These are phyloP conservation scores for Fusarium circinatum DNA, from an alignment of 2,329 filamentous ascomycete species.

Conservation along the genomic window DNA sequence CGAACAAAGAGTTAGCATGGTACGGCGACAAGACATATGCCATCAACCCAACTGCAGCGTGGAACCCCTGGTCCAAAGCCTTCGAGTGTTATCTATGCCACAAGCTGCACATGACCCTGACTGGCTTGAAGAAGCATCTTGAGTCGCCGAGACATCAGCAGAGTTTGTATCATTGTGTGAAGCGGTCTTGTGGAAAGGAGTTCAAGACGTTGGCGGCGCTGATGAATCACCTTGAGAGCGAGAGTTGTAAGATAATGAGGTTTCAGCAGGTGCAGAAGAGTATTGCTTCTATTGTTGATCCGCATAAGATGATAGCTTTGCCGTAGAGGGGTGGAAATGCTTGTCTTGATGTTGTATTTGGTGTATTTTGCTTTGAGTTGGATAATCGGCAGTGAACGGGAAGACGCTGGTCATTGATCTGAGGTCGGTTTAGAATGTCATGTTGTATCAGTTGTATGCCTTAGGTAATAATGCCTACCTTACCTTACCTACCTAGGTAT, in stretches of 20 bases:
- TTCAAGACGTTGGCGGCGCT: constrained; percentile 54
- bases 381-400: not conserved
- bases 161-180: constrained; percentile 54
- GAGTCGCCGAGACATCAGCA: constrained; percentile 58
- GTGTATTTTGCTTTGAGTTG: no score
- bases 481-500: no score
- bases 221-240: constrained; percentile 58
- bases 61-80: constrained; percentile 51
- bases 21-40: constrained; percentile 47
- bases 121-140: constrained; percentile 61
- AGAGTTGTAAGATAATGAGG: constrained; percentile 52
- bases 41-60: constrained; percentile 53
- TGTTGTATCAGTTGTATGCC: not conserved
- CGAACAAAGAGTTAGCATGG: constrained; percentile 62
- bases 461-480: not conserved
- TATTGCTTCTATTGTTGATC: constrained; percentile 34
- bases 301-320: constrained; percentile 14
- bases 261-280: constrained; percentile 52
- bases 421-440: not conserved
- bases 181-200: constrained; percentile 47
- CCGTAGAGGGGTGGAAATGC: no score
- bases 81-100: constrained; percentile 57
- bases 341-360: not conserved
- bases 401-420: not conserved
- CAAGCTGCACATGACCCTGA: constrained; percentile 49